Conservation (phyloP, 75 land plant species). For the Larix kaempferi region DNA sequence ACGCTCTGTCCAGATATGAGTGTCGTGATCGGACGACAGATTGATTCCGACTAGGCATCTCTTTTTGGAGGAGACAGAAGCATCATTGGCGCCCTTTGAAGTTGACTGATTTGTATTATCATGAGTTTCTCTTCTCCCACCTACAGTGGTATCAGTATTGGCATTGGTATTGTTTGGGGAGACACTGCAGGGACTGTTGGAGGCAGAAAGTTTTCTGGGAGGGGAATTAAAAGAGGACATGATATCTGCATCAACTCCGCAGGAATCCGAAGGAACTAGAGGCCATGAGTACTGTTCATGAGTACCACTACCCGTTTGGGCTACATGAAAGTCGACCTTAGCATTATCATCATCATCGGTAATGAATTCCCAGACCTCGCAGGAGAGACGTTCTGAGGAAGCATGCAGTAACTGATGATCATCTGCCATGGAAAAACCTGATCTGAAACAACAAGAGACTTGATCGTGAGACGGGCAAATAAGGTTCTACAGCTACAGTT, state of each 20-base stretch:
- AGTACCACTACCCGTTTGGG: no score
- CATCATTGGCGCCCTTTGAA: background rate
- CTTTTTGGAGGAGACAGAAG: background rate
- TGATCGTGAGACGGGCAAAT: no score
- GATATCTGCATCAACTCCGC: background rate
- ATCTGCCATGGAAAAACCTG: background rate
- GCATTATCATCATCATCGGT: no score
- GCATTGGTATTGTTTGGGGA: no score
- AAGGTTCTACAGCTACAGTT: no score
- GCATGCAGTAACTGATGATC: background rate
- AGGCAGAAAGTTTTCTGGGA: background rate
- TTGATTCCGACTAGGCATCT: background rate
- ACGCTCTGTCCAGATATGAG: constrained; percentile 27
- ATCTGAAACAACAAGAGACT: no score
- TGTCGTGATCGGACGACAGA: constrained; percentile 8
- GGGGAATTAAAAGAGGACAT: background rate
- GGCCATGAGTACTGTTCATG: no score
- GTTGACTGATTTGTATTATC: background rate
- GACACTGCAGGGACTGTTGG: background rate
- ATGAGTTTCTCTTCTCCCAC: no score
- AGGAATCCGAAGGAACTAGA: background rate
- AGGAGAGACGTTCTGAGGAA: background rate
- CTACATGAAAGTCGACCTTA: no score
- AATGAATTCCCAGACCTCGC: background rate
- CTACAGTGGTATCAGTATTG: no score